A percentile compares a stretch with the other conserved stretches of the same genome.
phyloP scores from a whole-genome alignment of 2,329 filamentous ascomycete species.

The Monosporascus cannonballus region DNA sequence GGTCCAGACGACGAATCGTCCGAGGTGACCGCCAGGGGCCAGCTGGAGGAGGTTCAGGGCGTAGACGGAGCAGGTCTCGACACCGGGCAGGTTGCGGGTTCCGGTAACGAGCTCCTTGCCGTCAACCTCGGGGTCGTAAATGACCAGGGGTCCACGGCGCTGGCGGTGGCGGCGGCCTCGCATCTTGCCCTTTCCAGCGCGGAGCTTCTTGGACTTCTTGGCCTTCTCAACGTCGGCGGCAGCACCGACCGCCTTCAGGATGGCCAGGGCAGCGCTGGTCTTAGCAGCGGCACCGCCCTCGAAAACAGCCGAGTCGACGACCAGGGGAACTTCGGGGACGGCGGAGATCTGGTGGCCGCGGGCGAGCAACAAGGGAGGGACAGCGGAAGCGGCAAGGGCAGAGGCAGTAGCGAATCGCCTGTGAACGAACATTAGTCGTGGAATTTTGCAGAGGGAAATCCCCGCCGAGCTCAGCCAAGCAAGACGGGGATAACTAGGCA shows the following conservation, averaged over 20 bases:
- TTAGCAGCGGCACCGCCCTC: slow-evolving; percentile 73
- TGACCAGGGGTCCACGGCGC: slow-evolving; percentile 93
- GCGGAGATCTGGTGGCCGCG: slow-evolving; percentile 92
- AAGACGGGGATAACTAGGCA: background rate
- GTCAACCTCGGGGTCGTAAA: slow-evolving; percentile 94
- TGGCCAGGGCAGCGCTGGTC: slow-evolving; percentile 79
- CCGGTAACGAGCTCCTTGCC: slow-evolving; percentile 89
- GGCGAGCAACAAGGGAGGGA: slow-evolving; percentile 89
- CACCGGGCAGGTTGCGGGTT: slow-evolving; percentile 98
- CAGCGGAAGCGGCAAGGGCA: slow-evolving; percentile 92
- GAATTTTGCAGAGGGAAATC: background rate
- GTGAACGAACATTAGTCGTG: slow-evolving; percentile 29
- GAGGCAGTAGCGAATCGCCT: slow-evolving; percentile 97
- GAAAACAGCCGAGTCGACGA: slow-evolving; percentile 88
- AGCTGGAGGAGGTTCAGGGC: slow-evolving; percentile 98
- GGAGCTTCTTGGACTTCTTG: slow-evolving; percentile 91
- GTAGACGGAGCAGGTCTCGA: slow-evolving; percentile 92
- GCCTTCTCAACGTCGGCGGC: slow-evolving; percentile 91
- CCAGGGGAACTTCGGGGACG: slow-evolving; percentile 94
- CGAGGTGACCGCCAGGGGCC: slow-evolving; percentile 96
- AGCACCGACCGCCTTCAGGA: slow-evolving; percentile 88
- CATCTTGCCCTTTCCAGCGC: slow-evolving; percentile 98
- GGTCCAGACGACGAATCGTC: slow-evolving; percentile 98
- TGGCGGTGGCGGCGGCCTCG: slow-evolving; percentile 94
- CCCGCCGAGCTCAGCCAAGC: background rate